phyloP scores from a whole-genome alignment of 495 filamentous ascomycete species.

The Penicillium pulvis region DNA sequence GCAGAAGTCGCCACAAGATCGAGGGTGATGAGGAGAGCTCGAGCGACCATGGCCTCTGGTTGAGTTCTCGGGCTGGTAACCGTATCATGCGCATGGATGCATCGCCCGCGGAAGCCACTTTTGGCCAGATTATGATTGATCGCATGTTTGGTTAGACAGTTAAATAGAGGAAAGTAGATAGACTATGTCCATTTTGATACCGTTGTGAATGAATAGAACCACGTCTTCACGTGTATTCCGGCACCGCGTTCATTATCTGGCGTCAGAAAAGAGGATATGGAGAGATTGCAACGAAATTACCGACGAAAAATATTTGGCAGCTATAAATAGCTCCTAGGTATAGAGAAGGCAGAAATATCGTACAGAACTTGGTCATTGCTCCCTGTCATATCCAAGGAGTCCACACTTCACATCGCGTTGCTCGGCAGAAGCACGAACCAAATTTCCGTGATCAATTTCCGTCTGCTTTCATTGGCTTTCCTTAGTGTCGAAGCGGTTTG shows the following conservation, averaged over 20 bases:
- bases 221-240: not conserved
- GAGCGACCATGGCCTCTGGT: slow-evolving; percentile 73
- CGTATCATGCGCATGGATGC: slow-evolving; percentile 67
- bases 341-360: not conserved
- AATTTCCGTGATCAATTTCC: not conserved
- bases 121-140: slow-evolving; percentile 47
- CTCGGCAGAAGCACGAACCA: slow-evolving; percentile 6
- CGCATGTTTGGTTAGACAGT: slow-evolving; percentile 38
- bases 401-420: slow-evolving; percentile 1
- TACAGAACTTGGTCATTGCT: not conserved
- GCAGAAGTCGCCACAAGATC: slow-evolving; percentile 61
- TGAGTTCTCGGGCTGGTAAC: slow-evolving; percentile 71
- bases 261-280: not conserved
- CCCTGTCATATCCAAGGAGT: slow-evolving; percentile 6
- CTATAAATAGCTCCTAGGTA: not conserved
- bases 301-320: not conserved
- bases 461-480: not conserved
- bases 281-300: not conserved
- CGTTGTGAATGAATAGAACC: not conserved
- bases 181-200: not conserved
- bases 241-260: not conserved
- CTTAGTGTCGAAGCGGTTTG: not conserved
- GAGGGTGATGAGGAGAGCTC: slow-evolving; percentile 58
- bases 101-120: slow-evolving; percentile 44
- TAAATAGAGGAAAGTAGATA: not conserved